These are phyloP conservation scores for Tetrapisispora namnaoensis DNA, from an alignment of 805 yeast genomes.

Conservation along the genomic window DNA sequence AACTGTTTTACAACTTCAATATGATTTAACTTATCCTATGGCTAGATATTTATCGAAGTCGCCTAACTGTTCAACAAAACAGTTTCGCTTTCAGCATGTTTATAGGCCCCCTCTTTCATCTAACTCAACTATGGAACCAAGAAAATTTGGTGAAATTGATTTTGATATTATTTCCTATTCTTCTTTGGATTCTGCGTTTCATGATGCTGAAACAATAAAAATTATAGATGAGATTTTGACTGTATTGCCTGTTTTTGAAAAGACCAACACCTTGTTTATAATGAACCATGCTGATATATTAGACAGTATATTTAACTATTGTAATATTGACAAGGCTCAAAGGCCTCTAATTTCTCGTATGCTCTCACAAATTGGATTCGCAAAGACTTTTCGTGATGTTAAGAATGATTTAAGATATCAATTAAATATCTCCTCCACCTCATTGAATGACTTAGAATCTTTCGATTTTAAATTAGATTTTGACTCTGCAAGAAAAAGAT, in stretches of 20 bases:
- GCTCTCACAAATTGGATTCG: conserved; percentile 68
- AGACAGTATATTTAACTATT: conserved; percentile 68
- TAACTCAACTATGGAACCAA: conserved; percentile 57
- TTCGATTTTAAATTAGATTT: conserved; percentile 73
- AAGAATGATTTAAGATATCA: conserved; percentile 48
- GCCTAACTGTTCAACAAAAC: conserved; percentile 38
- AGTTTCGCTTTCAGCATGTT: conserved; percentile 71
- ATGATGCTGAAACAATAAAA: conserved; percentile 85
- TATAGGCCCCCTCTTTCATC: conserved; percentile 54
- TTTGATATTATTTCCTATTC: conserved; percentile 64
- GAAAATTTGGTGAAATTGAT: conserved; percentile 69
- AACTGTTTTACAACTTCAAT: conserved; percentile 77
- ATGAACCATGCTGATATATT: conserved; percentile 76
- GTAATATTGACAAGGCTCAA: conserved; percentile 71
- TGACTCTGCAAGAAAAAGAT: conserved; percentile 48
- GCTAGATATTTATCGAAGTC: conserved; percentile 72
- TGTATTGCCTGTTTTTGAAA: conserved; percentile 57
- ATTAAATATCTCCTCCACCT: conserved; percentile 68
- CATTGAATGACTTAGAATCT: conserved; percentile 67
- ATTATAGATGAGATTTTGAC: conserved; percentile 66
- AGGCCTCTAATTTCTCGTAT: conserved; percentile 56
- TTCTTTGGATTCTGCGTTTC: conserved; percentile 38
- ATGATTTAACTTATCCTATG: conserved; percentile 81
- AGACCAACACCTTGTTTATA: conserved; percentile 46
- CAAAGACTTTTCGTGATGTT: conserved; percentile 52